These are phyloP conservation scores for Saksenaea oblongispora DNA, from an alignment of 371 early-diverging fungal genomes.

Conservation along the genomic window DNA sequence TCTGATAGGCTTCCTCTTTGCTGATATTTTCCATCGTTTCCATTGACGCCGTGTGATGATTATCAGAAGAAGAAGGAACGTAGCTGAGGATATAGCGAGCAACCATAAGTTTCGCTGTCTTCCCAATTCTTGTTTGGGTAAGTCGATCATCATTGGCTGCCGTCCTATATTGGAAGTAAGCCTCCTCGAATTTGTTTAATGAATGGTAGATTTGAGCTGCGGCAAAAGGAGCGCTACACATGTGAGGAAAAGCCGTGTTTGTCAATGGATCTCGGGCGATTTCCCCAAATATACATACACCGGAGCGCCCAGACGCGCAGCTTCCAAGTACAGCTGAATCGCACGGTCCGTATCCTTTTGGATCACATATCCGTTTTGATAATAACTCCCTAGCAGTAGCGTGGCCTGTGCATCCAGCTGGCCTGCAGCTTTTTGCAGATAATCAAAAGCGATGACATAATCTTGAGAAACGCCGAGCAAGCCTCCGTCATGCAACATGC, in stretches of 20 bases:
- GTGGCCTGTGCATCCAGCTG: constrained; percentile 81
- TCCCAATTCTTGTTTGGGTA: constrained; percentile 23
- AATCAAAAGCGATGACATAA: constrained; percentile 74
- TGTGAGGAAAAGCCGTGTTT: background rate
- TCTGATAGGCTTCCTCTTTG: constrained; percentile 30
- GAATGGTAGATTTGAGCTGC: constrained; percentile 43
- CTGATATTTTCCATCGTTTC: constrained; percentile 2
- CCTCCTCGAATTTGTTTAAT: constrained; percentile 34
- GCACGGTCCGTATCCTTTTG: constrained; percentile 63
- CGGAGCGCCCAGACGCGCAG: constrained; percentile 36
- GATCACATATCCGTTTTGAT: constrained; percentile 54
- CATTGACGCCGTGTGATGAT: background rate
- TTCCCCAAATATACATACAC: constrained; percentile 25
- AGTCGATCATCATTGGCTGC: constrained; percentile 35
- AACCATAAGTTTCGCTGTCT: constrained; percentile 36
- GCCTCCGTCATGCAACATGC: constrained; percentile 82
- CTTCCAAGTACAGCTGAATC: constrained; percentile 35
- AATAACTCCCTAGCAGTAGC: constrained; percentile 62
- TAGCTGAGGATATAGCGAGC: constrained; percentile 45
- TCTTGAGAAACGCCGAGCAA: constrained; percentile 58
- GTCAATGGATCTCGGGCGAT: constrained; percentile 1
- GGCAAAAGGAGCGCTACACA: constrained; percentile 44
- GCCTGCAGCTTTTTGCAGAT: constrained; percentile 77
- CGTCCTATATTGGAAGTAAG: constrained; percentile 33
- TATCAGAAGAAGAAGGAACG: constrained; percentile 22